These are phyloP conservation scores for Jatropha multifida DNA, from an alignment of 441 rosid genomes.

Conservation along the genomic window DNA sequence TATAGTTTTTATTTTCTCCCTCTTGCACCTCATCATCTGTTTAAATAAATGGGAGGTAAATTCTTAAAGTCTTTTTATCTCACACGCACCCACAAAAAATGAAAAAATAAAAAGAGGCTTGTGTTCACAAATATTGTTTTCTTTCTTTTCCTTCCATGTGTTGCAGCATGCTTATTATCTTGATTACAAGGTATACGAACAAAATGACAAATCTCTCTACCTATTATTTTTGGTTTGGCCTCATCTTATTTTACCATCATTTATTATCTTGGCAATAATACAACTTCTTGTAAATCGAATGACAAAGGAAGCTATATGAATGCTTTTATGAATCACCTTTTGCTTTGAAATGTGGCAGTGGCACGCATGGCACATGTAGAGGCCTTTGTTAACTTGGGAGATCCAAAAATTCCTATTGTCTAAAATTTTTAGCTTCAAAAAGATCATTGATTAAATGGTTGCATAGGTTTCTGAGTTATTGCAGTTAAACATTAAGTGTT, in stretches of 20 bases:
- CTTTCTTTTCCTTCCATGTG: constrained; percentile 6
- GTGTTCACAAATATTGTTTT: background rate
- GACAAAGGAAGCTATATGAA: constrained; percentile 67
- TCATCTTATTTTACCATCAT: background rate
- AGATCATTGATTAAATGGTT: too few species aligned
- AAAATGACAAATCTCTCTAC: background rate
- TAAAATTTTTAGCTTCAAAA: constrained; percentile 5
- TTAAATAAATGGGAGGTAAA: constrained; percentile 96
- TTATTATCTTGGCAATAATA: background rate
- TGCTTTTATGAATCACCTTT: constrained; percentile 69
- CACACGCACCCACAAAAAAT: background rate
- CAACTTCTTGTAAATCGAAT: constrained; percentile 39
- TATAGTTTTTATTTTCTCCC: constrained; percentile 13
- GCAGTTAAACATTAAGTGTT: background rate
- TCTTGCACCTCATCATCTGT: constrained; percentile 75
- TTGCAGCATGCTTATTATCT: constrained; percentile 92
- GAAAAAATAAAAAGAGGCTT: background rate
- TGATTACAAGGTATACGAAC: constrained; percentile 68
- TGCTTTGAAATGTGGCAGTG: constrained; percentile 78
- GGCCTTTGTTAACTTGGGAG: constrained; percentile 79
- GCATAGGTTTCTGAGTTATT: background rate
- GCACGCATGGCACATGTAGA: constrained; percentile 77
- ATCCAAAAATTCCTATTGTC: constrained; percentile 82
- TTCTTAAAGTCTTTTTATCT: constrained; percentile 10
- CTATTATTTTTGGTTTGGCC: background rate